Base-by-base conservation (phyloP, 1,284 basidiomycete species). In the Naganishia cerealis region DNA sequence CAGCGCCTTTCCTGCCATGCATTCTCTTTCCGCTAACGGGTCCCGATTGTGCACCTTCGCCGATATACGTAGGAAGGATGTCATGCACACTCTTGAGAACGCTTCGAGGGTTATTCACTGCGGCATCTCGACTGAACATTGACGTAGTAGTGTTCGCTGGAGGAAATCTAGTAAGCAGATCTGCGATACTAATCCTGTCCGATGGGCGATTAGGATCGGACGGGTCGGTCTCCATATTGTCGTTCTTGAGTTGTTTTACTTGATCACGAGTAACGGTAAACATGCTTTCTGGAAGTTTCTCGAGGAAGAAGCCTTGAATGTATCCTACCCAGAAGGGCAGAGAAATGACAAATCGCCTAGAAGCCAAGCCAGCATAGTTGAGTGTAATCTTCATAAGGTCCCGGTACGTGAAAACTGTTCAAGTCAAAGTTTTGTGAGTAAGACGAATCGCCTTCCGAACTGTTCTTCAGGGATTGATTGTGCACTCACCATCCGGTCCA, bases 191-290 rank as follows among this genome's bases (percentile, higher is more conserved):
- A 3, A 83, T 70, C 54, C 81, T 73, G 48, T 82, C 72, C 8
- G 78, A 75, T 6, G 79, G 61, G 10, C 48, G 50, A 43, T 63
- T 54, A 5, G 61, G 61, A 10, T 54, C 50, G 21, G 75, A 61
- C 78, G 62, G 57, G n/a, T 57, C 61, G 29, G 24, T 56, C 48
- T 67, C 58, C 56, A 87, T 76, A 71, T 88, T 88, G 74, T 89
- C 86, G 12, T 73, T 75, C 69, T 84, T 83, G 29, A 89, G 79
- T 74, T 88, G 87, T 68, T 84, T 81, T 52, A 88, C 82, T 86
- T 88, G 88, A 70, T 84, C 84, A 52, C 85, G 82, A 8, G 88
- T 88, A 18, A 90, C 72, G 0, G 88, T 89, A 70, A 90, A 86
- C 12, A 88, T 73, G 71, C 84, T 87, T n/a, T 80, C 74, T 0